Base-by-base conservation (phyloP, 177 flowering plant genomes). In the Vitis hybrid region DNA sequence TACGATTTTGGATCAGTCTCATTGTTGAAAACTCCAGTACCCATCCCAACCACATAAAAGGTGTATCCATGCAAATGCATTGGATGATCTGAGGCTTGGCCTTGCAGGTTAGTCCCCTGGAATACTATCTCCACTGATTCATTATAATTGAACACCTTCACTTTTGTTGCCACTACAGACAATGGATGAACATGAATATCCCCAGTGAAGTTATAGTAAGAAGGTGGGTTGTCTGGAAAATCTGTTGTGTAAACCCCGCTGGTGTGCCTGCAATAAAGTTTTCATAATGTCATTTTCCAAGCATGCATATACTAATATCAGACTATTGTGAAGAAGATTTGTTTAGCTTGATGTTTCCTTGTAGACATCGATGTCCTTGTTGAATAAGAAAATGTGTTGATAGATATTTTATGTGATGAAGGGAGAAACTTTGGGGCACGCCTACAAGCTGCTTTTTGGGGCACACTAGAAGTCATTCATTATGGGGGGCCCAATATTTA, bases 81-180 rank as follows among this genome's bases (percentile, higher is more conserved):
- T 11, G 63, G 63, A 60, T 60, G 63, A 30, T 60, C 24, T 11
- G 8, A 8, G 2, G 63, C 18, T 21, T 27, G 7, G 14, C 24
- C 24, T 12, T 18, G 9, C 13, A 60, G 32, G 14, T 60, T 21
- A 21, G 63, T 58, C 18, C 61, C 61, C 24, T n/a, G 61, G 17
- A 58, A 58, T 9, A 58, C 61, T 15, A 58, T 52, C 15, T 52
- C 55, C 12, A 52, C 55, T 14, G 11, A 11, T 14, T 15, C 61
- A n/a, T 58, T 58, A 20, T 60, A 60, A 9, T 60, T 21, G 7
- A 60, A 14, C 63, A 60, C 63, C 63, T 60, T 60, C 24, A 60
- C 63, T 21, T 60, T 60, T 7, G 63, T 60, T 32, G 30, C 63
- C 30, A 4, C 32, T 27, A 27, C 30, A 4, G 7, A 7, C 30